A percentile compares a stretch with the other conserved stretches of the same genome.
Conservation (phyloP, 2,329 filamentous ascomycete genomes). For the Macroventuria anomochaeta region DNA sequence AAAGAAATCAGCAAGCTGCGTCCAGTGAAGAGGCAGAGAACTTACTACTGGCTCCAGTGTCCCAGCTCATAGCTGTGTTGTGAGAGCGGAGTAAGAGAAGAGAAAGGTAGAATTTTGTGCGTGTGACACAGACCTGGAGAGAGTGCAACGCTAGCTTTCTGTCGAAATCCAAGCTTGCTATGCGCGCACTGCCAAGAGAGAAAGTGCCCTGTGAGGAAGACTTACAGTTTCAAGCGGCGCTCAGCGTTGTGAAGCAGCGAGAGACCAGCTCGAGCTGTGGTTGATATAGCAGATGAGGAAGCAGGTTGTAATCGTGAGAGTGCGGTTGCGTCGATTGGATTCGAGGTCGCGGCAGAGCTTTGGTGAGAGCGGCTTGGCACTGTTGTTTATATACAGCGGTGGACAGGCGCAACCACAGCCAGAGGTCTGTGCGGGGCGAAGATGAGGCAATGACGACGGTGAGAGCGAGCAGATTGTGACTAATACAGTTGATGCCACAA, state of each 20-base stretch:
- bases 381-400: background rate
- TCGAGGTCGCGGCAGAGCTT: background rate
- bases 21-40: slow-evolving; percentile 12
- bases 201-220: background rate
- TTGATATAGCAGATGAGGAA: background rate
- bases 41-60: slow-evolving; percentile 24
- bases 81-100: background rate
- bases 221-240: background rate
- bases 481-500: background rate
- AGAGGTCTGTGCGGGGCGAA: slow-evolving; percentile 11
- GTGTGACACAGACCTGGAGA: background rate
- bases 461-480: slow-evolving; percentile 4
- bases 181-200: background rate
- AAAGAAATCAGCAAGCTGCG: slow-evolving; percentile 9
- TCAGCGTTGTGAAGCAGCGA: background rate
- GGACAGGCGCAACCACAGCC: background rate
- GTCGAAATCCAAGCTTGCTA: background rate
- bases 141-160: background rate
- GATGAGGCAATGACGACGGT: background rate
- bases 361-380: background rate
- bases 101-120: background rate
- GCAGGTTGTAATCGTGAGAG: background rate
- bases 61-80: slow-evolving; percentile 30
- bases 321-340: background rate
- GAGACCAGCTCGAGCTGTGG: background rate